A percentile compares a stretch with the other conserved stretches of the same genome.
These are phyloP conservation scores for Arachnomyces sp. DNA, from an alignment of 2,329 filamentous ascomycete species.

Conservation along the genomic window DNA sequence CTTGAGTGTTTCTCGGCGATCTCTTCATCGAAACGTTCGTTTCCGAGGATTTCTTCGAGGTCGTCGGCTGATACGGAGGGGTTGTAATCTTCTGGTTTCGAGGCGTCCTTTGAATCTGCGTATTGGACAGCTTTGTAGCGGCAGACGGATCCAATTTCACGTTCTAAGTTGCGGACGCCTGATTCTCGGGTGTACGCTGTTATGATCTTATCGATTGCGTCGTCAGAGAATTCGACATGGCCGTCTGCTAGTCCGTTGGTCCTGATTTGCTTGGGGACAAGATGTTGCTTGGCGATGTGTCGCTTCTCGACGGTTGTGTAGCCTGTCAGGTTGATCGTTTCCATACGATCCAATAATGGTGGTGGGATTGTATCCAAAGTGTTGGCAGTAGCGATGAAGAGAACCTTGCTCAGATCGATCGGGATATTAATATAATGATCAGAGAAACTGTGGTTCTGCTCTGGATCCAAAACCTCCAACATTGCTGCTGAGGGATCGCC, in stretches of 20 bases:
- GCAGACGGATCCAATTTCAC: conserved; percentile 89
- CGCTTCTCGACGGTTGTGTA: conserved; percentile 97
- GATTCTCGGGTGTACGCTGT: conserved; percentile 94
- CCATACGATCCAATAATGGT: conserved; percentile 94
- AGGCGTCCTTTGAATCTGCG: conserved; percentile 76
- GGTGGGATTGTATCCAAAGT: conserved; percentile 87
- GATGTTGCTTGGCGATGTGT: conserved; percentile 83
- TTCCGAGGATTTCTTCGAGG: conserved; percentile 81
- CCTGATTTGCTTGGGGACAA: conserved; percentile 92
- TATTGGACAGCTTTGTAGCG: conserved; percentile 92
- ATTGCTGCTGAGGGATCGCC: conserved; percentile 95
- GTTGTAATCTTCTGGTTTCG: conserved; percentile 60
- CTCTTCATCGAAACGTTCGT: conserved; percentile 90
- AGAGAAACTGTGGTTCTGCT: conserved; percentile 90
- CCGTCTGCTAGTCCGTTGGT: conserved; percentile 74
- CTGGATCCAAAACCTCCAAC: conserved; percentile 94
- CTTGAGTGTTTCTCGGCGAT: conserved; percentile 75
- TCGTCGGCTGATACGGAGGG: conserved; percentile 67
- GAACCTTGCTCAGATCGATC: conserved; percentile 88
- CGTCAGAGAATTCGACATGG: conserved; percentile 67
- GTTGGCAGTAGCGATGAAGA: conserved; percentile 97
- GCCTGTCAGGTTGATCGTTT: conserved; percentile 84
- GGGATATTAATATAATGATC: conserved; percentile 97
- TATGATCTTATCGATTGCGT: conserved; percentile 90
- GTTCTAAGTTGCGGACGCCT: conserved; percentile 90